phyloP scores from a whole-genome alignment of 2,329 filamentous ascomycete species.

The Fusarium clavum region DNA sequence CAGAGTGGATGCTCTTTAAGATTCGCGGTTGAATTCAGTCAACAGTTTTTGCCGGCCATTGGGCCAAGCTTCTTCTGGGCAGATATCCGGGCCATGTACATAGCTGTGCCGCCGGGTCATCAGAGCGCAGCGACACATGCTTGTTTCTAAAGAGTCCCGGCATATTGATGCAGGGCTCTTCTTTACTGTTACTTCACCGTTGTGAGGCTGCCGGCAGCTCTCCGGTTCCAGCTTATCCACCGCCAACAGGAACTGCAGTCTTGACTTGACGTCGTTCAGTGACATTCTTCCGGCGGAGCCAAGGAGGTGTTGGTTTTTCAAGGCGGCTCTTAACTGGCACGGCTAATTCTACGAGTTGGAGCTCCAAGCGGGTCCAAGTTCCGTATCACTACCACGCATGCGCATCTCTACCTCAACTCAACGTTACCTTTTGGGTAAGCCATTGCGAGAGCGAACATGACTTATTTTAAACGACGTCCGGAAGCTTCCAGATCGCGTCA shows the following conservation, averaged over 20 bases:
- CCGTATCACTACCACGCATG: conserved; percentile 25
- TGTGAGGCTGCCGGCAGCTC: conserved; percentile 32
- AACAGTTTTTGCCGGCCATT: conserved; percentile 32
- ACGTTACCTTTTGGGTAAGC: conserved; percentile 22
- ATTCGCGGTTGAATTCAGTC: conserved; percentile 36
- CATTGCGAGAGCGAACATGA: conserved; percentile 24
- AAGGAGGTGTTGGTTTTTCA: conserved; percentile 31
- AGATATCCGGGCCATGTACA: conserved; percentile 27
- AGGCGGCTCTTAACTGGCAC: conserved; percentile 46
- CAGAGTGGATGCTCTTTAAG: conserved; percentile 31
- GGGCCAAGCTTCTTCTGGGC: conserved; percentile 28
- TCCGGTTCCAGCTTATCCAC: conserved; percentile 35
- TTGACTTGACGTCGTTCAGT: conserved; percentile 13
- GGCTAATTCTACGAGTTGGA: conserved; percentile 40
- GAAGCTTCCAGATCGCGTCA: conserved; percentile 33
- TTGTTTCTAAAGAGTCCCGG: conserved; percentile 17
- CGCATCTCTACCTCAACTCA: conserved; percentile 19
- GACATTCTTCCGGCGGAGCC: conserved; percentile 41
- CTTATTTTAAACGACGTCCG: conserved; percentile 2
- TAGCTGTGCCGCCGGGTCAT: conserved; percentile 3
- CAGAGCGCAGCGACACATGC: conserved; percentile 17
- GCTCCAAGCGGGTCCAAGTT: conserved; percentile 41
- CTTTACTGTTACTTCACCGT: not conserved
- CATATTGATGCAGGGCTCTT: conserved; percentile 24
- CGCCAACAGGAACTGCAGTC: conserved; percentile 17